Evolutionary conservation across 2,329 filamentous ascomycete genomes (phyloP), one percentile per base, ranked within the genome.

Genomic region (Sporothrix globosa): DNA sequence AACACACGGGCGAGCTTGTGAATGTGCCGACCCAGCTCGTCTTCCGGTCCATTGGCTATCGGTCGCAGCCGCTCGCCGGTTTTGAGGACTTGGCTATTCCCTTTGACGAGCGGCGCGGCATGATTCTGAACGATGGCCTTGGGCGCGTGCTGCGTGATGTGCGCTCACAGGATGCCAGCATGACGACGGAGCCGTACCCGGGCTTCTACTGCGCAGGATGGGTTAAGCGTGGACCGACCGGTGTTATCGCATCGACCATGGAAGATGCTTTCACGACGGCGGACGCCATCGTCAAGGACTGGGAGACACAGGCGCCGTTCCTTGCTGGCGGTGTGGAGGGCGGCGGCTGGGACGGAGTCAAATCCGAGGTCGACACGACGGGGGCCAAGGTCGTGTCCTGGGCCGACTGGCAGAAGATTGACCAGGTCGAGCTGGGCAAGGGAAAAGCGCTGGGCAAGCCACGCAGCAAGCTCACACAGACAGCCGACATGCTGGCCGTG

Each of bases 211-310:
- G 93, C 74, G 92, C 95, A 19, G 96, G 96, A 0, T 99, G 96
- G 96, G 93, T 97, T 11, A 98, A 98, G 82, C 88, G 91, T 48
- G 96, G 96, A 0, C 95, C 96, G 0, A 97, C 93, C 0, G 96
- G 96, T 2, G 94, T 98, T 3, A 99, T 99, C 78, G 95, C 95
- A 1, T 93, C 91, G 41, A 99, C 96, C 0, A 97, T 99, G 93
- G 88, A 91, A 72, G 96, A 99, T 78, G 95, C 96, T 0, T 99
- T 98, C 76, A 86, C 87, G 10, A 97, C 93, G 0, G 96, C 90
- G 0, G 94, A 97, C 77, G 88, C 91, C 2, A 91, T 99, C 73
- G 87, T 87, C 0, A 82, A 86, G n/a, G 96, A 99, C 77, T 95
- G 93, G 91, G 74, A 78, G 19, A 77, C 81, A 0, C 80, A 80